Evolutionary conservation across 2,329 filamentous ascomycete genomes (phyloP), one percentile per base, ranked within the genome.

Genomic region (Ascochyta clinopodiicola): DNA sequence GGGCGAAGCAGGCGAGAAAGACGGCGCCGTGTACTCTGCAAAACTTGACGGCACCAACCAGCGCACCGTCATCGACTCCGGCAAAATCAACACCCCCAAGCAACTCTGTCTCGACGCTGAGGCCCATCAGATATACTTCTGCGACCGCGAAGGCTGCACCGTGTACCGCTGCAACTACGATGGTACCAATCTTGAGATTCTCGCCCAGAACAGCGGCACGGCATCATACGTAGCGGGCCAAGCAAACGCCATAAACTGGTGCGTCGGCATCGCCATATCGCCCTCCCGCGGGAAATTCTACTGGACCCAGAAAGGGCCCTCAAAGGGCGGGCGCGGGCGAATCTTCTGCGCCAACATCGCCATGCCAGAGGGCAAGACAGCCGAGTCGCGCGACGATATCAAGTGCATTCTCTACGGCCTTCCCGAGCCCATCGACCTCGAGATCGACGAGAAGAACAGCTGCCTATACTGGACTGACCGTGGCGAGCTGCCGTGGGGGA

Each of bases 381-480:
- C 58, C 2, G 42, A 45, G 1, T 51, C 56, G 5, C 53, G 62
- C n/a, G 62, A 73, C 2, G 61, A 66, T 5, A 34, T 54, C 1
- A 49, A 60, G 17, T 35, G 61, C 2, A 51, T 86, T 1, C 52
- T 65, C 4, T 56, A 61, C 8, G 37, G 56, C 6, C 43, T 69
- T 0, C 60, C 65, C 1, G 64, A 69, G 37, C 81, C 82, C 0
- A 83, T 87, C 54, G 84, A 87, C 60, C 69, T 88, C 0, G 83
- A 85, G 29, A 62, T 86, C 1, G 82, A 86, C 15, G 76, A 78
- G 12, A 70, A 75, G 0, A 64, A 67, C 2, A 66, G 77, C 25
- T 73, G 67, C 1, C 71, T 88, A 24, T 87, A 84, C 67, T 87
- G 85, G 85, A 86, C 85, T 0, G 85, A 87, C 59, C 76, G 85